Base-by-base conservation (phyloP, 192 early-diverging fungal species). In the Mortierella alpina region DNA sequence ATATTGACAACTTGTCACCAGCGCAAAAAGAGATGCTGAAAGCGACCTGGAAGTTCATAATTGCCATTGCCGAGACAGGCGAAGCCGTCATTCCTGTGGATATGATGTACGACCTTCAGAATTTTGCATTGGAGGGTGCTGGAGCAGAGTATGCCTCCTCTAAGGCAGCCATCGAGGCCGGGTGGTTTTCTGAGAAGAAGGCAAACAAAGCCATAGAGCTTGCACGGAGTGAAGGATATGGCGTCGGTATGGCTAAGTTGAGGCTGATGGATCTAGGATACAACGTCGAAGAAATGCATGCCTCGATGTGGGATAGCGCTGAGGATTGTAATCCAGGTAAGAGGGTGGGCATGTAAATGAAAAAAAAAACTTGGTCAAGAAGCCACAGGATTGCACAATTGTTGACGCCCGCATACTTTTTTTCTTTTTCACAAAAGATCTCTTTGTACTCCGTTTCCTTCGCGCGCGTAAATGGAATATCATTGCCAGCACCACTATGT, bases 391-490 rank as follows among this genome's bases (percentile, higher is more conserved):
- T n/a, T n/a, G n/a, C 20, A 63, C 22, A 41, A 9, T 22, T 11
- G 6, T 14, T 63, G 61, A 18, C 13, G 10, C 13, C 13, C 42
- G 3, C 46, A 14, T 4, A 18, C 17, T 50, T 31, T 13, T 49
- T 9, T 41, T 51, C 7, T 51, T 53, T 44, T 5, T 55, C 14
- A 20, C n/a, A 44, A 14, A 55, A 67, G 65, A 67, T 18, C 46
- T 53, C 9, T 22, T 95, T 17, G 40, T 93, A 64, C 85, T 95
- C 52, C 90, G 95, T 14, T 96, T 94, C 80, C 73, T 97, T 59
- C 88, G 96, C 46, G 95, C 96, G 40, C 88, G 96, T 59, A 96
- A 97, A 64, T 97, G 95, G 94, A 86, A 95, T 58, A 84, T 92
- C 8, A 77, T 91, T 42, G 90, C 89, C 47, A 91, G 93, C 3